phyloP scores from a whole-genome alignment of 495 filamentous ascomycete species.

The Lasiosphaeria ovina region DNA sequence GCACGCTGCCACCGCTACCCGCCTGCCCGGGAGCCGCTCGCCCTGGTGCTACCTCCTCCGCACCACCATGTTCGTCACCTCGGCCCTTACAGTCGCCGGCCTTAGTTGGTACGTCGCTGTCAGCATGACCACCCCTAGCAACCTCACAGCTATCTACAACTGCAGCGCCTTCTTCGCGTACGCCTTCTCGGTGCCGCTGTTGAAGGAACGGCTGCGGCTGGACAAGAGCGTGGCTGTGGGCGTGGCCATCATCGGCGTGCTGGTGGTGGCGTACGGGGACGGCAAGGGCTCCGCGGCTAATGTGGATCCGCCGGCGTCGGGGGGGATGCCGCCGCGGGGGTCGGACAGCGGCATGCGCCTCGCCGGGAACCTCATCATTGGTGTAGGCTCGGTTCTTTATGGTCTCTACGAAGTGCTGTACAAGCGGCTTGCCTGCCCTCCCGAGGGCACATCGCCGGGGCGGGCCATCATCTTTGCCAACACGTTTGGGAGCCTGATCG shows the following conservation, averaged over 20 bases:
- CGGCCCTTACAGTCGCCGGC: slow-evolving; percentile 84
- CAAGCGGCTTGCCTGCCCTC: slow-evolving; percentile 87
- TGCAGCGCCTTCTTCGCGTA: slow-evolving; percentile 99
- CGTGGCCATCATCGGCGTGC: slow-evolving; percentile 82
- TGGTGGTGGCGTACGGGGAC: slow-evolving; percentile 92
- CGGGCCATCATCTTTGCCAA: slow-evolving; percentile 92
- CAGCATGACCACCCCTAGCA: slow-evolving; percentile 83
- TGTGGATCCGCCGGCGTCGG: slow-evolving; percentile 37
- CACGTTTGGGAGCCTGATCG: slow-evolving; percentile 82
- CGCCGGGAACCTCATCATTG: slow-evolving; percentile 87
- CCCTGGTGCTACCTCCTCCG: slow-evolving; percentile 67
- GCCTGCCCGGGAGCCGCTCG: slow-evolving; percentile 8
- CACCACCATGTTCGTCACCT: slow-evolving; percentile 78
- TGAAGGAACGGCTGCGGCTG: slow-evolving; percentile 75
- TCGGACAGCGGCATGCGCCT: slow-evolving; percentile 55
- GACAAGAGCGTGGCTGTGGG: slow-evolving; percentile 81
- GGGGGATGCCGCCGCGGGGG: slow-evolving; percentile 20
- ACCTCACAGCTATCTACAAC: slow-evolving; percentile 97
- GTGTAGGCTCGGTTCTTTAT: slow-evolving; percentile 88
- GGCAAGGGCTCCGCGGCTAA: slow-evolving; percentile 17
- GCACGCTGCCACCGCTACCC: slow-evolving; percentile 48
- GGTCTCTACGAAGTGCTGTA: slow-evolving; percentile 97
- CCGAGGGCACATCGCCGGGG: slow-evolving; percentile 75
- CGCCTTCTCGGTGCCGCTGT: slow-evolving; percentile 83
- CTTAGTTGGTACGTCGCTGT: slow-evolving; percentile 96